Conservation (phyloP, 164 flowering plant genomes). For the Magnolia sinica region DNA sequence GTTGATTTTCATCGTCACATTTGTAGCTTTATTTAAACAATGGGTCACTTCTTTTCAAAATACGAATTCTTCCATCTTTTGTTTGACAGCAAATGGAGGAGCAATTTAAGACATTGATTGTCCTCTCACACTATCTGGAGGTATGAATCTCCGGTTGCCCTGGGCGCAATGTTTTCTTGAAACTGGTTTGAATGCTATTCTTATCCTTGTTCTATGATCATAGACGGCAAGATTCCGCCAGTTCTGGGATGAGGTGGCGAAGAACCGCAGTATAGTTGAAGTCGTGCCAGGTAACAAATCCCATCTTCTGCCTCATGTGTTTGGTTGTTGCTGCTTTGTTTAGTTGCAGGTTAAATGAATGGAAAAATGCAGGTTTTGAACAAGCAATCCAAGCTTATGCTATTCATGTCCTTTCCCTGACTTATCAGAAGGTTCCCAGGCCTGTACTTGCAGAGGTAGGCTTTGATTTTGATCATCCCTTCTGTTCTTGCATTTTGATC, state of each 20-base stretch:
- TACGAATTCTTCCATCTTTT: not conserved
- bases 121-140: slow-evolving; percentile 94
- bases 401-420: slow-evolving; percentile 80
- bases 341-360: slow-evolving; percentile 11
- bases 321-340: too few relatives aligned
- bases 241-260: slow-evolving; percentile 99
- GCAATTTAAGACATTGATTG: slow-evolving; percentile 87
- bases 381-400: slow-evolving; percentile 93
- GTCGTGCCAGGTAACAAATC: slow-evolving; percentile 72
- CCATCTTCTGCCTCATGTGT: not conserved
- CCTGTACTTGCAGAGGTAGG: slow-evolving; percentile 94
- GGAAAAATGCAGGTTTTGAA: slow-evolving; percentile 73
- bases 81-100: slow-evolving; percentile 94
- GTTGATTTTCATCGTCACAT: too few relatives aligned
- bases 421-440: slow-evolving; percentile 86
- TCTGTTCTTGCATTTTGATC: too few relatives aligned
- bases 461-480: not conserved
- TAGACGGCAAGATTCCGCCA: slow-evolving; percentile 94
- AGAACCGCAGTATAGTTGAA: slow-evolving; percentile 84
- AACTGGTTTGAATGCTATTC: not conserved
- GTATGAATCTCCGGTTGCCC: slow-evolving; percentile 28
- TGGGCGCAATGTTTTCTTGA: not conserved
- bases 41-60: not conserved
- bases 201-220: slow-evolving; percentile 3
- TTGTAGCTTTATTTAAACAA: too few relatives aligned